These are phyloP conservation scores for Sclerotinia glacialis DNA, from an alignment of 2,329 filamentous ascomycete genomes.

Conservation along the genomic window DNA sequence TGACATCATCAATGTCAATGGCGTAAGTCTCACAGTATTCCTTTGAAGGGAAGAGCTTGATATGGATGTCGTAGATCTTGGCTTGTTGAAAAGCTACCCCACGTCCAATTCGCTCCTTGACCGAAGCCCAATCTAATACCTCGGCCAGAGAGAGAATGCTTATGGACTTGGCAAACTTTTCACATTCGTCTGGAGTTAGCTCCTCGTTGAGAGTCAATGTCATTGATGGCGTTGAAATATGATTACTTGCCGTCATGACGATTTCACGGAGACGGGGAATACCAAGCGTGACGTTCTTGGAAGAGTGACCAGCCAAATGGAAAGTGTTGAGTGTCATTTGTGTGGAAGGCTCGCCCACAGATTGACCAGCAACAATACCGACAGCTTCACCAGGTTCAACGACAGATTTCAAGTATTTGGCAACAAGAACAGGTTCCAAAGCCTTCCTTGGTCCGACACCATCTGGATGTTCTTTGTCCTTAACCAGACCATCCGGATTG, in stretches of 20 bases:
- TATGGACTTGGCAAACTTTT: constrained; percentile 87
- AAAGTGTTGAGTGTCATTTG: constrained; percentile 99
- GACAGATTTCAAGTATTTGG: constrained; percentile 89
- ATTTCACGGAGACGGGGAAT: constrained; percentile 97
- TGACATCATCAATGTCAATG: constrained; percentile 74
- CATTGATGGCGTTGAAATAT: constrained; percentile 90
- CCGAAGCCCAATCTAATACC: constrained; percentile 75
- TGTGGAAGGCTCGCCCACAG: constrained; percentile 93
- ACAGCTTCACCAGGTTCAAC: constrained; percentile 96
- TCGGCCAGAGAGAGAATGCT: constrained; percentile 81
- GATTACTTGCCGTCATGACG: constrained; percentile 89
- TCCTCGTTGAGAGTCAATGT: constrained; percentile 75
- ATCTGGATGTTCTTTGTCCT: constrained; percentile 45
- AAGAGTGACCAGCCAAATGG: constrained; percentile 96
- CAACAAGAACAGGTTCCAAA: constrained; percentile 72
- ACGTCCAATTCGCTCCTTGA: constrained; percentile 75
- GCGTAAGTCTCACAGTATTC: constrained; percentile 87
- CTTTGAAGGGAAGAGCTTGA: constrained; percentile 78
- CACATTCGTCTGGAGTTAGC: constrained; percentile 63
- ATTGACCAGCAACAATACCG: constrained; percentile 94
- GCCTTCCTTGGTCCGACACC: constrained; percentile 43
- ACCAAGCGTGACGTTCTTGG: constrained; percentile 98
- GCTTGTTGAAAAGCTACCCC: constrained; percentile 67
- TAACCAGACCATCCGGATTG: constrained; percentile 64
- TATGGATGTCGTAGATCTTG: constrained; percentile 78